phyloP scores from a whole-genome alignment of 2,329 filamentous ascomycete species.

The Berkeleyomyces basicola region DNA sequence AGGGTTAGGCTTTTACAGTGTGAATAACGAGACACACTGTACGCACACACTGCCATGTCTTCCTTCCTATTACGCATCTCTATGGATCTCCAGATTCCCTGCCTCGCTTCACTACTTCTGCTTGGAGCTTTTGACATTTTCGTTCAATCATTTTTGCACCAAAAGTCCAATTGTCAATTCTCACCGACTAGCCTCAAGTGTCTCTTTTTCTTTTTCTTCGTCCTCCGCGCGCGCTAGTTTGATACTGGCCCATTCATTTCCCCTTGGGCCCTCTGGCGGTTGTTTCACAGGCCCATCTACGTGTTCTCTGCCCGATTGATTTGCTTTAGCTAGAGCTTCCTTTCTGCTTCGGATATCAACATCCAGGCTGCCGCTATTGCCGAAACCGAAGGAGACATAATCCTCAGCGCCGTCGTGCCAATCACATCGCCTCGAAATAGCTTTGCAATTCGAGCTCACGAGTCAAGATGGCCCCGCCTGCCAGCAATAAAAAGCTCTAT shows the following conservation, averaged over 20 bases:
- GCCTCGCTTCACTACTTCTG: neutral
- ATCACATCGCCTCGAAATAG: neutral
- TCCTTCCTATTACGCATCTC: neutral
- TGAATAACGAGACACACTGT: neutral
- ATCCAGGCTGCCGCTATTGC: neutral
- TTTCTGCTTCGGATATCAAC: neutral
- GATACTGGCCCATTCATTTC: neutral
- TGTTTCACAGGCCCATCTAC: neutral
- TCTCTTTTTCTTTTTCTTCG: neutral
- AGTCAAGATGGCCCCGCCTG: slow-evolving; percentile 12
- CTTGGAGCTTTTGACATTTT: neutral
- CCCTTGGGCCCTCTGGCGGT: neutral
- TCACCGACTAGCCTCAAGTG: neutral
- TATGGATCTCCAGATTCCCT: neutral
- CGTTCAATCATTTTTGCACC: neutral
- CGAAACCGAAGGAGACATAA: neutral
- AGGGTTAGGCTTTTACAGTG: neutral
- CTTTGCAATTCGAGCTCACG: neutral
- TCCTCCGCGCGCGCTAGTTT: neutral
- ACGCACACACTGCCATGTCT: neutral
- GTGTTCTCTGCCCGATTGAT: neutral
- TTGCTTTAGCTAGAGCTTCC: neutral
- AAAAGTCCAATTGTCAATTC: neutral
- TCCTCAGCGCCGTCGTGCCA: neutral
- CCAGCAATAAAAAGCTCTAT: slow-evolving; percentile 11